Conservation (phyloP, 225 moss, liverwort and hornwort species). For the Physcomitrium patens region DNA sequence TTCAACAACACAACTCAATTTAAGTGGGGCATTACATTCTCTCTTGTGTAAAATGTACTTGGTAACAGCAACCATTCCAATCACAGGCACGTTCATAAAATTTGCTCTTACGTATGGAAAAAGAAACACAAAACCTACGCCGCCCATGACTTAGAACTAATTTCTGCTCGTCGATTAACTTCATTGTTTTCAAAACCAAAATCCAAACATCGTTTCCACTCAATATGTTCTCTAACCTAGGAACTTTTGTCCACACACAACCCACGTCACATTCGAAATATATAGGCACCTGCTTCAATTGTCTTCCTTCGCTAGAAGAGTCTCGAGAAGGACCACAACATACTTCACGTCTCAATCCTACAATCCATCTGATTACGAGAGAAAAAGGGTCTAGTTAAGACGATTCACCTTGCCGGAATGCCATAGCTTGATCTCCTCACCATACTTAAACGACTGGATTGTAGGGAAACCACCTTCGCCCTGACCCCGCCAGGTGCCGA, state of each 20-base stretch:
- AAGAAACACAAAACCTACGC: background rate
- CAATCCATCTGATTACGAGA: background rate
- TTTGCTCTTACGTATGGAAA: background rate
- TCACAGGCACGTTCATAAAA: background rate
- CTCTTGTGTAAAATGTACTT: background rate
- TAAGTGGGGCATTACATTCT: background rate
- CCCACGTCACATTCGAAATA: background rate
- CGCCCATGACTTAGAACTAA: background rate
- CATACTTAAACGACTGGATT: constrained; percentile 88
- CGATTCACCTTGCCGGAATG: constrained; percentile 80
- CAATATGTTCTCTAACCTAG: background rate
- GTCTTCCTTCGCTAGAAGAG: background rate
- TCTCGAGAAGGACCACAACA: background rate
- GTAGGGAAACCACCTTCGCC: constrained; percentile 95
- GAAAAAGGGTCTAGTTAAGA: background rate
- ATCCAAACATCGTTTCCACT: background rate
- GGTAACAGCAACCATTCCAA: constrained; percentile 15
- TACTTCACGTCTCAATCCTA: background rate
- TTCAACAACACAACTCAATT: constrained; percentile 7
- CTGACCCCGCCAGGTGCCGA: constrained; percentile 96
- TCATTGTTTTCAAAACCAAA: background rate
- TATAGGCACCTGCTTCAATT: background rate
- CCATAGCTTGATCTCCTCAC: constrained; percentile 96
- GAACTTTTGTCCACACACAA: background rate
- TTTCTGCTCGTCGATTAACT: background rate